Evolutionary conservation across 1,284 basidiomycete genomes (phyloP).

Genomic region (Irpex sp.): DNA sequence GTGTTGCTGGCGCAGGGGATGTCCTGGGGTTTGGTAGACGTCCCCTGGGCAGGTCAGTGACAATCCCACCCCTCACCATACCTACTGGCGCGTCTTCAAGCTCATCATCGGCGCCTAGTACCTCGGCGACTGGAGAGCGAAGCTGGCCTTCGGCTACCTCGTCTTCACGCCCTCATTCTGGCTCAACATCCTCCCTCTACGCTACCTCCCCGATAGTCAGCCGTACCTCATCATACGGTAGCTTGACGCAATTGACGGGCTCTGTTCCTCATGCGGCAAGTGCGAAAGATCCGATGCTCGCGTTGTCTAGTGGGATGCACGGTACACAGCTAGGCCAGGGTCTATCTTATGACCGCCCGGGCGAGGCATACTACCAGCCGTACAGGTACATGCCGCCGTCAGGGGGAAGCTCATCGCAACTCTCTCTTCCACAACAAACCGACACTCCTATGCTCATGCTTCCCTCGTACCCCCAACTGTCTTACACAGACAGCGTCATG

Average conservation of each 20-base stretch:
- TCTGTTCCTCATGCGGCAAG: background rate
- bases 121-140: constrained; percentile 30
- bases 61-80: constrained; percentile 28
- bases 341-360: background rate
- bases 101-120: constrained; percentile 29
- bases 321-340: background rate
- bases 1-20: background rate
- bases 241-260: constrained; percentile 1
- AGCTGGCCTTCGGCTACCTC: constrained; percentile 28
- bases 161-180: constrained; percentile 19
- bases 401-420: background rate
- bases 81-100: constrained; percentile 17
- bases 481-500: constrained; percentile 1
- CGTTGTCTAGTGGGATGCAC: background rate
- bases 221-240: constrained; percentile 20
- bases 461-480: background rate
- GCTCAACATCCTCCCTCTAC: constrained; percentile 6
- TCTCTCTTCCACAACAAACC: background rate
- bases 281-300: constrained; percentile 8
- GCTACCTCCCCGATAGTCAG: constrained; percentile 20
- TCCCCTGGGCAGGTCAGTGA: constrained; percentile 23
- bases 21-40: constrained; percentile 13
- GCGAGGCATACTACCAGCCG: constrained; percentile 2
- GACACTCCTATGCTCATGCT: background rate
- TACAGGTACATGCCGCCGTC: background rate